Conservation (phyloP, 345 rosid species). For the Sonneratia caseolaris region DNA sequence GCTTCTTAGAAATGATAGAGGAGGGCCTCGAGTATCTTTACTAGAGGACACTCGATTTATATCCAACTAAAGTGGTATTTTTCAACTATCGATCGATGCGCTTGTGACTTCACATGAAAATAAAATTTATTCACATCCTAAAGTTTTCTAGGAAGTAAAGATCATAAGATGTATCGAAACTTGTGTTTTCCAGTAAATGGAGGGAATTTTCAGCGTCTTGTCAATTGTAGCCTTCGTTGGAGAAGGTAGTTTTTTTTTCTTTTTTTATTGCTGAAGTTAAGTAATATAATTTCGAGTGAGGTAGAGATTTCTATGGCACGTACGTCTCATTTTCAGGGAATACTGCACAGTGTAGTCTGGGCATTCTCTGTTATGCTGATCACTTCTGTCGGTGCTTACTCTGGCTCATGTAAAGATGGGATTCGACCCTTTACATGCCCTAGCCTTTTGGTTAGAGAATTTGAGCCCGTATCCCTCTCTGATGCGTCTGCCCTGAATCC, state of each 20-base stretch:
- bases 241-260: background rate
- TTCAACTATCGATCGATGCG: background rate
- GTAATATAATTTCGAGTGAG: background rate
- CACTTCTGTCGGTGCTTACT: background rate
- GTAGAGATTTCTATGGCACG: background rate
- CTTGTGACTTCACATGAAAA: background rate
- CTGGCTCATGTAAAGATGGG: background rate
- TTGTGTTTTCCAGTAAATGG: background rate
- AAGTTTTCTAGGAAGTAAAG: background rate
- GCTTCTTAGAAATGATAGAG: background rate
- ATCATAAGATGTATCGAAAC: background rate
- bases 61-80: background rate
- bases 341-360: background rate
- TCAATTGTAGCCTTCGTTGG: background rate
- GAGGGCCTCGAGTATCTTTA: background rate
- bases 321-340: constrained; percentile 3
- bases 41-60: background rate
- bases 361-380: constrained; percentile 4
- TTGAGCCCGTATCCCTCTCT: background rate
- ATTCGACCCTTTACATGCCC: background rate
- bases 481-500: background rate
- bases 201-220: background rate
- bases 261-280: background rate
- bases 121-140: background rate
- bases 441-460: constrained; percentile 2